Evolutionary conservation across 1,284 basidiomycete genomes (phyloP), one percentile per base, ranked within the genome.

Genomic region (Gyrodon tennesseensis): DNA sequence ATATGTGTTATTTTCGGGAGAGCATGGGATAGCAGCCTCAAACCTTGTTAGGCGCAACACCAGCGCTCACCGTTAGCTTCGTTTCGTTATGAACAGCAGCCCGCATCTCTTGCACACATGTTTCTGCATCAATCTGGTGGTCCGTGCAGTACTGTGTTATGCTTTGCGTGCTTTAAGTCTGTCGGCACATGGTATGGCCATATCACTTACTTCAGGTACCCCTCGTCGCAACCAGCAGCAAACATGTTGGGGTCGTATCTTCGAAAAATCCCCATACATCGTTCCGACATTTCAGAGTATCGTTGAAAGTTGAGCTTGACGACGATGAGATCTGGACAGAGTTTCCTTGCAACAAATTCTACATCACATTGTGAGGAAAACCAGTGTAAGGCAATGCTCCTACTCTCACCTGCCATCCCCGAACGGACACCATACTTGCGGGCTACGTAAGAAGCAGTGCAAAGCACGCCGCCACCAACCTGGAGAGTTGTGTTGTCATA

Each of bases 371-470:
- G 39, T 68, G 59, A 59, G 58, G 43, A 34, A 54, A 57, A 59
- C 15, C 51, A 34, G 39, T 54, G 18, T 1, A 7, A 55, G 18
- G 29, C 11, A 55, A 25, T 19, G 13, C 2, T 18, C n/a, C 34
- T 25, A 19, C n/a, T 73, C 80, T 66, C 69, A 90, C 90, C 83
- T 56, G 93, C 85, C 94, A 96, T 96, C 39, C 92, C 94, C 7
- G 92, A 94, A 34, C 94, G 86, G 41, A 92, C 90, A 1, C 94
- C 94, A 70, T 84, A 94, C 73, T 91, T 93, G 58, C 94, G 84
- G 3, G 95, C 95, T 74, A 94, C 94, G 68, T 97, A 97, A 3
- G 91, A 94, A 27, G 94, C 93, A 1, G 94, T 97, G 5, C 84
- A 88, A 23, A 96, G 76, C 7, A 96, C 90, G 12, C 92, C 92